These are phyloP conservation scores for Tylopilus sp. DNA, from an alignment of 768 basidiomycete genomes.

Conservation along the genomic window DNA sequence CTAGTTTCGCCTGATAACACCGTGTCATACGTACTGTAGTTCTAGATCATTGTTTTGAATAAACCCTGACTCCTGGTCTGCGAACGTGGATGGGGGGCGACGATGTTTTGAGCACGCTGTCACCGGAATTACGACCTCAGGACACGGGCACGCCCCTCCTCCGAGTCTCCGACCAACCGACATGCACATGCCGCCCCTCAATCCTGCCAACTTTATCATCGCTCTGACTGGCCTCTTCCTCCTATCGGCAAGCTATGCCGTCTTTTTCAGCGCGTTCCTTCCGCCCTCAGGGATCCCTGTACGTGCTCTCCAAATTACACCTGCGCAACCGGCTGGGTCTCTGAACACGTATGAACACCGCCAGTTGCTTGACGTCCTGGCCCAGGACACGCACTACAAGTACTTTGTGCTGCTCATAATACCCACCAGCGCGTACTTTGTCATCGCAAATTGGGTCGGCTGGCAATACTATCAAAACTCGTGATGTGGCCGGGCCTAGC, in stretches of 20 bases:
- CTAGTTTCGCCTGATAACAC: constrained; percentile 12
- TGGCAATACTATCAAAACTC: constrained; percentile 97
- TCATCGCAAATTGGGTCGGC: constrained; percentile 98
- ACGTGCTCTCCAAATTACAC: constrained; percentile 23
- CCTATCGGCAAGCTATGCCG: constrained; percentile 53
- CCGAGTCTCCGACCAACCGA: constrained; percentile 10
- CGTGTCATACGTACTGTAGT: constrained; percentile 28
- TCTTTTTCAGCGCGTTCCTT: constrained; percentile 63
- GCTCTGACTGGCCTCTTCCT: constrained; percentile 50
- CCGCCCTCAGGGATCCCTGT: constrained; percentile 52
- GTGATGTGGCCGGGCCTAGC: constrained; percentile 35
- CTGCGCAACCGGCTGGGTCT: neutral
- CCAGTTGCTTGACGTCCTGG: constrained; percentile 63
- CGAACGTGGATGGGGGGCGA: constrained; percentile 11
- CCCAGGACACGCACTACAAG: constrained; percentile 83
- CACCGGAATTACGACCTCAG: constrained; percentile 29
- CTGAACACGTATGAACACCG: constrained; percentile 15
- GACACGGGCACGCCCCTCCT: constrained; percentile 7
- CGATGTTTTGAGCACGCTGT: constrained; percentile 15
- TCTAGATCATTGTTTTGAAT: constrained; percentile 25
- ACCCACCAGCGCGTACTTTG: constrained; percentile 81
- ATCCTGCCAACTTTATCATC: constrained; percentile 48
- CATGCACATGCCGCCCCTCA: constrained; percentile 27
- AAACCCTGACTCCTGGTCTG: constrained; percentile 6
- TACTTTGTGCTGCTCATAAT: constrained; percentile 78